These are phyloP conservation scores for Euryodendron excelsum DNA, from an alignment of 148 eudicot species.

Conservation along the genomic window DNA sequence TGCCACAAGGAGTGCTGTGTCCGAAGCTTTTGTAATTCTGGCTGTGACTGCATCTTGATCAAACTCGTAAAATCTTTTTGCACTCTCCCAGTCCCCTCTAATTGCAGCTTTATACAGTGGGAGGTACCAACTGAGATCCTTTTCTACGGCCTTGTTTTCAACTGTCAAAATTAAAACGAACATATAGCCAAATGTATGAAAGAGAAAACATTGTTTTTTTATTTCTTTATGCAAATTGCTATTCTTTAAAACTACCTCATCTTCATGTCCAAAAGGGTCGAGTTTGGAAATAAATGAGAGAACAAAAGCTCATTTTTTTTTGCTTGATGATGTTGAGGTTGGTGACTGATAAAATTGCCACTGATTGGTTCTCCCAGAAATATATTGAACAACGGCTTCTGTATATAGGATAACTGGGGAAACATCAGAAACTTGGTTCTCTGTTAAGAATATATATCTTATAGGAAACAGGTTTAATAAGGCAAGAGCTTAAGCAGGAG, in stretches of 20 bases:
- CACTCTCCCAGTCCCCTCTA: slow-evolving; percentile 15
- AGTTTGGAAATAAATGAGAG: neutral
- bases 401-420: too few species aligned
- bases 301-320: too few species aligned
- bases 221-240: neutral
- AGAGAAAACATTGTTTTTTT: neutral
- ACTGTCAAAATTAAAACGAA: neutral
- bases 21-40: slow-evolving; percentile 1
- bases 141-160: neutral
- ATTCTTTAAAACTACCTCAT: neutral
- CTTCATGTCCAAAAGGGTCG: neutral
- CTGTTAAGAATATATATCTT: too few species aligned
- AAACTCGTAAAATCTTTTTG: neutral
- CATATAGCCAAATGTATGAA: neutral
- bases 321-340: too few species aligned
- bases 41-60: slow-evolving; percentile 17
- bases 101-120: slow-evolving; percentile 24
- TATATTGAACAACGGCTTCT: too few species aligned
- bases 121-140: slow-evolving; percentile 16
- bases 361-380: too few species aligned
- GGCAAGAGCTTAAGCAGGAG: too few species aligned
- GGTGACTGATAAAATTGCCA: too few species aligned
- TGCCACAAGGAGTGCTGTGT: slow-evolving; percentile 17
- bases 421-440: too few species aligned
- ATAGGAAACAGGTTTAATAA: too few species aligned